Evolutionary conservation across 164 flowering plant genomes (phyloP).

Genomic region (Vitis cinerea): DNA sequence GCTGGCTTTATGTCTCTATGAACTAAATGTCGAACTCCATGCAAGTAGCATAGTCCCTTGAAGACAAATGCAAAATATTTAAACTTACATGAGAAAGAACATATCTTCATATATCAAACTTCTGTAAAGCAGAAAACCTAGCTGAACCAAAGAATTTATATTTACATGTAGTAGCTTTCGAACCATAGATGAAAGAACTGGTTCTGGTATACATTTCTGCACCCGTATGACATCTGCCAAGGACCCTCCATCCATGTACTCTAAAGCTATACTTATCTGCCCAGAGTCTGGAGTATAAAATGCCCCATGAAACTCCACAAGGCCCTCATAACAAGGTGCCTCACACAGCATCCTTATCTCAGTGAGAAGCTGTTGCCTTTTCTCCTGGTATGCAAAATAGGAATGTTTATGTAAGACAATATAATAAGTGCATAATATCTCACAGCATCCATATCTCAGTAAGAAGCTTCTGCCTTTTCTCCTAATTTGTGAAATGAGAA

Average conservation of each 20-base stretch:
- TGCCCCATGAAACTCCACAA: constrained; percentile 97
- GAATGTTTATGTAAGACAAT: neutral
- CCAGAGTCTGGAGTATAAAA: constrained; percentile 97
- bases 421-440: neutral
- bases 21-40: constrained; percentile 90
- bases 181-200: constrained; percentile 79
- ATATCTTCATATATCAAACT: constrained; percentile 1
- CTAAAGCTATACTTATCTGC: constrained; percentile 97
- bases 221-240: constrained; percentile 75
- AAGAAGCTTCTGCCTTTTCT: too few relatives aligned
- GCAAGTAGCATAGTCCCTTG: constrained; percentile 91
- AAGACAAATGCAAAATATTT: neutral
- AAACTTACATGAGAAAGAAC: constrained; percentile 6
- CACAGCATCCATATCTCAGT: too few relatives aligned
- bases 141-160: neutral
- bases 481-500: too few relatives aligned
- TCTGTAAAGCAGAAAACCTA: neutral
- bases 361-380: constrained; percentile 92
- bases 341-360: constrained; percentile 94
- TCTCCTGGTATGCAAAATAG: constrained; percentile 55
- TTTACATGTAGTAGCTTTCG: constrained; percentile 80
- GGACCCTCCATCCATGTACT: constrained; percentile 99
- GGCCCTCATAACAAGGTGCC: constrained; percentile 88
- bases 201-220: constrained; percentile 73
- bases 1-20: constrained; percentile 99